Base-by-base conservation (phyloP, 305 asterid genomes). In the Rubia peregrina region DNA sequence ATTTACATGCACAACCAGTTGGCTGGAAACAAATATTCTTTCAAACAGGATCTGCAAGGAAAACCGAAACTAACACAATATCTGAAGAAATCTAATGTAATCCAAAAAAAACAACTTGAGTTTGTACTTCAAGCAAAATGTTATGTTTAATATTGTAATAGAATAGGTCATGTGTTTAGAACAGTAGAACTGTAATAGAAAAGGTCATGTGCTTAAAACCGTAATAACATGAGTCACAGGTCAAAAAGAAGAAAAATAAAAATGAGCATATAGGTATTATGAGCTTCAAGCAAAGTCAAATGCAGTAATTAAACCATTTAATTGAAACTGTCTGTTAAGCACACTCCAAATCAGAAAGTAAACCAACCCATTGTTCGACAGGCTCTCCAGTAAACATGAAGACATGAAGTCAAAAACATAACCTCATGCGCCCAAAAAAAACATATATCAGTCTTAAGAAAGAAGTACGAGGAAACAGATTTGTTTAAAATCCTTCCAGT, bases 301-400 rank as follows among this genome's bases (percentile, higher is more conserved):
- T 43, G 56, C 42, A 43, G 68, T 33, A 69, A 62, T 76, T 41
- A 33, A 33, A 61, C 43, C 22, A 61, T 30, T 11, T 11, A 61
- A 2, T 2, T 36, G 44, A 62, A 62, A 33, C 46, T 62, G 24
- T 62, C 67, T 62, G n/a, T 36, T 62, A 16, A 30, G 19, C 67
- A 33, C 33, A 33, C 0, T 62, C 46, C 3, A 62, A 36, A 33
- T 61, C 22, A 62, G 46, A 16, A 62, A 12, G 44, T 46, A 36
- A 62, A 62, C 65, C 17, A 61, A 14, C 24, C 24, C 67, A 16
- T 6, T 13, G 44, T 36, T 61, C 1, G 11, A 21, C 14, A 14
- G 66, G 10, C 66, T 33, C 41, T 61, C 67, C 44, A 30, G 44
- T 6, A 61, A 33, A 36, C 67, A 62, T 62, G 16, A 33, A 62